A percentile compares a stretch with the other conserved stretches of the same genome.
Evolutionary conservation across 148 eudicot species (phyloP).

Genomic region (Bassia scoparia): DNA sequence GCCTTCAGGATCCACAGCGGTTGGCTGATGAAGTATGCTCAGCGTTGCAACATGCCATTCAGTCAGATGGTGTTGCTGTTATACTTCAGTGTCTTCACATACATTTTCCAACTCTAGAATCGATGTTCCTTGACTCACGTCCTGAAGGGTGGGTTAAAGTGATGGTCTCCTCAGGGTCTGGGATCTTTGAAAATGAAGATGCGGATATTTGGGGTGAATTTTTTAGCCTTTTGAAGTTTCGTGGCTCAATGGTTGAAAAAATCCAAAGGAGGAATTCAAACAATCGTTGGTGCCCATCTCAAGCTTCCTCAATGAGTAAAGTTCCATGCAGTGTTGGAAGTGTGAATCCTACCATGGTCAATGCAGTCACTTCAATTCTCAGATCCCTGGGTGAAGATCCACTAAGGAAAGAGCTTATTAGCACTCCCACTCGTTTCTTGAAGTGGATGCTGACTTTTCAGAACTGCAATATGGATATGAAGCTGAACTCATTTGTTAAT

Average conservation of each 20-base stretch:
- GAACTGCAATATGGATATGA: slow-evolving; percentile 51
- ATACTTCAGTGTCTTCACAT: slow-evolving; percentile 68
- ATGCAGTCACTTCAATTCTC: slow-evolving; percentile 61
- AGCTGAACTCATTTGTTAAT: slow-evolving; percentile 47
- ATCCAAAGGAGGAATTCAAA: slow-evolving; percentile 17
- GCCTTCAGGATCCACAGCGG: slow-evolving; percentile 81
- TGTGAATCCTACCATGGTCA: slow-evolving; percentile 43
- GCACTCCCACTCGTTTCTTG: slow-evolving; percentile 65
- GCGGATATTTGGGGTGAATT: slow-evolving; percentile 61
- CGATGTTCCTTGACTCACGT: slow-evolving; percentile 43
- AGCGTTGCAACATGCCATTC: slow-evolving; percentile 56
- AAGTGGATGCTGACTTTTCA: slow-evolving; percentile 73
- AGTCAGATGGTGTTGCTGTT: slow-evolving; percentile 73
- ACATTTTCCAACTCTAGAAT: slow-evolving; percentile 52
- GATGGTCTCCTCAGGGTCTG: slow-evolving; percentile 59
- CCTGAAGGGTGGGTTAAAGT: slow-evolving; percentile 44
- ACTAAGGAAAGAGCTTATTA: slow-evolving; percentile 62
- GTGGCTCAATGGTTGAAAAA: slow-evolving; percentile 35
- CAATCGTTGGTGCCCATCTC: slow-evolving; percentile 66
- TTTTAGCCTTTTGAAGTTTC: slow-evolving; percentile 49
- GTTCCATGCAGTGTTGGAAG: slow-evolving; percentile 25
- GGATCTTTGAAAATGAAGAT: slow-evolving; percentile 48
- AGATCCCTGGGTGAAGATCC: slow-evolving; percentile 80
- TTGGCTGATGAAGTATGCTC: slow-evolving; percentile 73
- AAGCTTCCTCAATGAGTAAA: slow-evolving; percentile 13